A percentile compares a stretch with the other conserved stretches of the same genome.
Conservation (phyloP, 2,329 filamentous ascomycete genomes). For the Teratosphaeria pseudoeucalypti region DNA sequence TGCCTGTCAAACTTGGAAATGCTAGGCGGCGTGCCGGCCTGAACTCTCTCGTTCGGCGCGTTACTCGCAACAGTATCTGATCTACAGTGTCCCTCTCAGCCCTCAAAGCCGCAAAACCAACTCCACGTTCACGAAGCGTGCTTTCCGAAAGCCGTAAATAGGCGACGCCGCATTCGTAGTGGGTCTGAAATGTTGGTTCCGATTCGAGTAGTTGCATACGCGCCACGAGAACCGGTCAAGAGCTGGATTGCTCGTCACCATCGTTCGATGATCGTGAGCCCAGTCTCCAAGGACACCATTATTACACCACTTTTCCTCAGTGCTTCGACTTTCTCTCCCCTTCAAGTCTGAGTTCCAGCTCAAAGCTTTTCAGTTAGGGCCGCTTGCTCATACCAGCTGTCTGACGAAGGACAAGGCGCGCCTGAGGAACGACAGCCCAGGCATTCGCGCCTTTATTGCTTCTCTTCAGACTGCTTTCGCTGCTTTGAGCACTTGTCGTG, state of each 20-base stretch:
- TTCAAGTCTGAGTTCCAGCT: not conserved
- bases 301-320: not conserved
- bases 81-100: not conserved
- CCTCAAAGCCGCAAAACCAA: not conserved
- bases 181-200: not conserved
- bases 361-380: not conserved
- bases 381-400: not conserved
- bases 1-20: not conserved
- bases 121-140: not conserved
- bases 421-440: not conserved
- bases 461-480: constrained; percentile 38
- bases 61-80: not conserved
- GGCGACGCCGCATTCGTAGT: not conserved
- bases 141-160: not conserved
- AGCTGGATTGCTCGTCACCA: not conserved
- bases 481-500: constrained; percentile 86
- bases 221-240: not conserved
- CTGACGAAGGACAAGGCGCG: not conserved
- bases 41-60: not conserved
- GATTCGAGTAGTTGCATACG: not conserved
- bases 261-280: not conserved
- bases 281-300: not conserved
- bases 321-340: not conserved
- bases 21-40: not conserved
- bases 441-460: constrained; percentile 1